These are phyloP conservation scores for Sanghuangporus sanghuang DNA, from an alignment of 1,284 basidiomycete species.

Conservation along the genomic window DNA sequence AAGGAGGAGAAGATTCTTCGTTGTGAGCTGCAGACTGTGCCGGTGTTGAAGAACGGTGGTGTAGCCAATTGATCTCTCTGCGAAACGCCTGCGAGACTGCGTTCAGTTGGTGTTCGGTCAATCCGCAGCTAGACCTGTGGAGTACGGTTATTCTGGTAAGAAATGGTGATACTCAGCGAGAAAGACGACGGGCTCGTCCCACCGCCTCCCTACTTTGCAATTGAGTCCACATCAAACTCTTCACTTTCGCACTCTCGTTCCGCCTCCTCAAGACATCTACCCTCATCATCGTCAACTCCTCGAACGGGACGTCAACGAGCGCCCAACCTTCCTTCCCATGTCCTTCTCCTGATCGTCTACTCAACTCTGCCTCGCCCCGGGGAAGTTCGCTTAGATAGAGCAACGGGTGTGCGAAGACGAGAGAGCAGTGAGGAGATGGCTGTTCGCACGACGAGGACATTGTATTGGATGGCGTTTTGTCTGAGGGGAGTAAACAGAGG, in stretches of 20 bases:
- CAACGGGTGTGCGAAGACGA: not conserved
- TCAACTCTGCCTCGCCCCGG: slow-evolving; percentile 20
- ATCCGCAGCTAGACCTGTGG: too few relatives aligned
- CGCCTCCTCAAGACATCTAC: not conserved
- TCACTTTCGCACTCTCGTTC: not conserved
- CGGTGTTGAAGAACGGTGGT: too few relatives aligned
- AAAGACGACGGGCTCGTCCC: slow-evolving; percentile 7
- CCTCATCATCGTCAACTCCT: not conserved
- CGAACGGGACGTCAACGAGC: not conserved
- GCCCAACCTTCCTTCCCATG: slow-evolving; percentile 23
- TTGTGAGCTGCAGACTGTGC: too few relatives aligned
- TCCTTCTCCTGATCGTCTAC: slow-evolving; percentile 26
- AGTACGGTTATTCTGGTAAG: not conserved
- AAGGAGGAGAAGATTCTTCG: too few relatives aligned
- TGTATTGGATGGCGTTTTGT: slow-evolving; percentile 27
- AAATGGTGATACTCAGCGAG: slow-evolving; percentile 10
- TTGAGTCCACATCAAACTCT: not conserved
- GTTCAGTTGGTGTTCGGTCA: too few relatives aligned
- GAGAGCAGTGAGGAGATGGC: slow-evolving; percentile 9
- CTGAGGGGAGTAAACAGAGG: slow-evolving; percentile 24
- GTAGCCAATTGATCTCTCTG: too few relatives aligned
- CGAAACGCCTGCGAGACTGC: too few relatives aligned
- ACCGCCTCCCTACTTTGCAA: slow-evolving; percentile 11
- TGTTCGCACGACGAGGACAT: slow-evolving; percentile 11
- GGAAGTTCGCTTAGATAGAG: slow-evolving; percentile 2